phyloP scores from a whole-genome alignment of 768 basidiomycete genomes.

The Boletus fagicola region DNA sequence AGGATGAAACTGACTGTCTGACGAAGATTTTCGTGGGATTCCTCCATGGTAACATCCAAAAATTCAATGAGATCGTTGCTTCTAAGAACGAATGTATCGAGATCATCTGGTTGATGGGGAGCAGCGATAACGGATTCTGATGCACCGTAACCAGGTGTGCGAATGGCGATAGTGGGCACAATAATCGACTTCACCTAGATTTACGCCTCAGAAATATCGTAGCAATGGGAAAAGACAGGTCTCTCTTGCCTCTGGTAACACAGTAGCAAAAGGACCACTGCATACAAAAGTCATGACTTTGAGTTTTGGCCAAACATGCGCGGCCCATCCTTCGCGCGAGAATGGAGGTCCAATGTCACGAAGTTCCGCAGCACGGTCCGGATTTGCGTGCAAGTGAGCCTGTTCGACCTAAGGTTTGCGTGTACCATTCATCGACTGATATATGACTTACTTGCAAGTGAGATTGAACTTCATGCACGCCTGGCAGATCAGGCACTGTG shows the following conservation, averaged over 20 bases:
- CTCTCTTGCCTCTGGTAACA: not conserved
- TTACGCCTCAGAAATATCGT: not conserved
- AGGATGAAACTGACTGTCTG: not conserved
- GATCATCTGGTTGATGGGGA: not conserved
- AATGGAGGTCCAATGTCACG: not conserved
- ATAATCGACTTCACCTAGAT: not conserved
- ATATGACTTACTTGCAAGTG: too few species aligned
- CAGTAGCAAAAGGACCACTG: not conserved
- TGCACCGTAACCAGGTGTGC: not conserved
- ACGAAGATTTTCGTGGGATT: not conserved
- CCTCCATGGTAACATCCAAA: not conserved
- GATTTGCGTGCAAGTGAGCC: not conserved
- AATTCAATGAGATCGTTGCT: not conserved
- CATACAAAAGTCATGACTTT: not conserved
- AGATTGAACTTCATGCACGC: too few species aligned
- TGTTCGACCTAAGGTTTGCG: too few species aligned
- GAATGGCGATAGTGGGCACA: not conserved
- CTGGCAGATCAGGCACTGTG: too few species aligned
- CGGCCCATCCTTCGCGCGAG: not conserved
- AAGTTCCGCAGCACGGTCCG: not conserved
- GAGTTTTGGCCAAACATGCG: not conserved
- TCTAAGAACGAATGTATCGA: not conserved
- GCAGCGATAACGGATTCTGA: not conserved
- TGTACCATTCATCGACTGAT: too few species aligned
- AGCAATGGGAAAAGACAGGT: not conserved